Evolutionary conservation across 148 eudicot species (phyloP), one percentile per base, ranked within the genome.

Genomic region (Agrostemma githago): DNA sequence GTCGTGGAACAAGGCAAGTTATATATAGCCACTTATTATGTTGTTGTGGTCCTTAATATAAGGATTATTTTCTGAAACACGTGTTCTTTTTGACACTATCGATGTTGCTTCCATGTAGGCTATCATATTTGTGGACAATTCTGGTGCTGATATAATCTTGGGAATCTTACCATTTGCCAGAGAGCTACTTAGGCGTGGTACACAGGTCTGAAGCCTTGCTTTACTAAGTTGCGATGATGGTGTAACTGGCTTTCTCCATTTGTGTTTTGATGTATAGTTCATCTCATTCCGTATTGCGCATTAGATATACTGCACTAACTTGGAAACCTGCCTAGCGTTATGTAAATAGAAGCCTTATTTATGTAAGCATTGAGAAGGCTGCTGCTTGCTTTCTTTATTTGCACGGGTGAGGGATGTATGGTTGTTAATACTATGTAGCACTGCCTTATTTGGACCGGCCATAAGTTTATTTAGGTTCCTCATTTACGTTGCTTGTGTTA

Each of bases 101-200:
- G 12, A 67, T 54, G 76, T 75, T 75, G 8, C 73, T 80, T 62
- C n/a, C 43, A 69, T 44, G 57, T 81, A 96, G 99, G 99, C 86
- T 79, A 88, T 96, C 78, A 89, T 96, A 57, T 90, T 96, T 85
- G 97, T 90, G 44, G 99, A 96, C 80, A 96, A 96, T 76, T 96
- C 97, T 76, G 99, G 99, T 72, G 99, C 99, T 54, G 99, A 96
- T 83, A 82, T 92, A 58, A 82, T 96, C 80, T 82, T 96, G 85
- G 99, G 99, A 68, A 86, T 96, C 83, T 81, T 96, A 76, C 99
- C 97, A 68, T 96, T 96, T 88, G 99, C 95, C 5, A 88, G 99
- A 78, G 99, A 96, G 86, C 84, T 96, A 77, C 92, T 96, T 34
- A 86, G 87, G 44, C 91, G 83, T 76, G 97, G 96, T 69, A 89